Evolutionary conservation across 352 stramenopile species (phyloP), one percentile per base, ranked within the genome.

Genomic region (Pythium coloratum): DNA sequence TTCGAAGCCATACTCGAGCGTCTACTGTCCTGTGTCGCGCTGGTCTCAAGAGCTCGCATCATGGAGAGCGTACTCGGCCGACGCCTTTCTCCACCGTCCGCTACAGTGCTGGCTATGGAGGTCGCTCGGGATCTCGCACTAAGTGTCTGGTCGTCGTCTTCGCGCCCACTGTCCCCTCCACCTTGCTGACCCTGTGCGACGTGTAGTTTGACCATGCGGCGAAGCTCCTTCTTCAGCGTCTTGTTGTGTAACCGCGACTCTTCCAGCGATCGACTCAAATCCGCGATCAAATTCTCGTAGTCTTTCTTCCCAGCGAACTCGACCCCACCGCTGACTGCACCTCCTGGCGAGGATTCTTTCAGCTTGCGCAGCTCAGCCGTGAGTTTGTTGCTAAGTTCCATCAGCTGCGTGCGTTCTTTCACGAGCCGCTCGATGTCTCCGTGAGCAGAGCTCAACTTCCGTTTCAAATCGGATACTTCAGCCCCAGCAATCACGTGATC

Each of bases 331-430:
- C 42, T 57, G 8, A 32, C n/a, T 10, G 6, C 26, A 6, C 49
- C 24, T 14, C 28, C 54, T 1, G 55, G 33, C n/a, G 30, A 28
- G 2, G 62, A 40, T 16, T 76, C 72, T 40, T 77, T 76, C 6
- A 78, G 71, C 34, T 78, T 79, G 5, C 84, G 73, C 24, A 91
- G 63, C 53, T 92, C 84, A 14, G 81, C 72, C 32, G 75, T 84
- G 42, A 94, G 71, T 36, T 91, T 82, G 66, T 92, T 94, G 62
- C 86, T 94, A 20, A 91, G 66, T 51, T 94, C 84, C 86, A 94
- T 94, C 9, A 94, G 75, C 53, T 91, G 77, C 8, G 75, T 87
- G 9, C 86, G 77, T 53, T 92, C 84, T 40, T 77, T 69, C 6
- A 88, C 80, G 0, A 94, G 69, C 6, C 83, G 72, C n/a, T 89